Conservation (phyloP, 352 stramenopile species). For the Phytophthora foliorum region DNA sequence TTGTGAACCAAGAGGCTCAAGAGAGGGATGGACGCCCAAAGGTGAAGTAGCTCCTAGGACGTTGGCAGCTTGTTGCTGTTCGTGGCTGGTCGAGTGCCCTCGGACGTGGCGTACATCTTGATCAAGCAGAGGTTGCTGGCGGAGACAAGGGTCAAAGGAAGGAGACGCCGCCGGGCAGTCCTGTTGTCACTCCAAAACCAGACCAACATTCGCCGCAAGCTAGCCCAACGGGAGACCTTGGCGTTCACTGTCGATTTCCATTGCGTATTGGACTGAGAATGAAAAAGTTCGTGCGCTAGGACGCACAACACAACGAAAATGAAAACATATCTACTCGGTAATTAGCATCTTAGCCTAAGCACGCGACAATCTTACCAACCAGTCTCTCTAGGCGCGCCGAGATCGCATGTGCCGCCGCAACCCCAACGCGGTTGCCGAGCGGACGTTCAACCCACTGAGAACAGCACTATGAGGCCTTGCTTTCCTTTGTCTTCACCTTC, state of each 20-base stretch:
- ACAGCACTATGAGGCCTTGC: conserved; percentile 28
- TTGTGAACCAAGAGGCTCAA: background rate
- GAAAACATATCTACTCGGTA: conserved; percentile 48
- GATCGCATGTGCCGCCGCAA: conserved; percentile 16
- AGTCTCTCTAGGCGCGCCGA: conserved; percentile 35
- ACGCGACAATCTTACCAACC: conserved; percentile 41
- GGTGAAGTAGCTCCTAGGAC: too few relatives aligned
- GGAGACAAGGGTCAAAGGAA: background rate
- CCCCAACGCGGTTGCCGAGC: conserved; percentile 19
- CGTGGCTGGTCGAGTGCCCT: conserved; percentile 5
- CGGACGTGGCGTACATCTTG: conserved; percentile 9
- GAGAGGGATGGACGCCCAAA: too few relatives aligned
- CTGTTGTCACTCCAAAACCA: conserved; percentile 18
- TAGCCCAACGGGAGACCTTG: background rate
- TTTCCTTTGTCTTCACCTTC: conserved; percentile 36
- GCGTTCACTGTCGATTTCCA: too few relatives aligned
- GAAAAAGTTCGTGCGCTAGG: too few relatives aligned
- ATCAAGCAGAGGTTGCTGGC: too few relatives aligned
- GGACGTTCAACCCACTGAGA: conserved; percentile 26
- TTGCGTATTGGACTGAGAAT: too few relatives aligned
- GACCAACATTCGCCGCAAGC: conserved; percentile 11
- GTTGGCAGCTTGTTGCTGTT: too few relatives aligned
- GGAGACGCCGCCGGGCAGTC: background rate
- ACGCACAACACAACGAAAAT: conserved; percentile 32
- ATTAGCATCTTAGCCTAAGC: conserved; percentile 39